A percentile compares a stretch with the other conserved stretches of the same genome.
phyloP scores from a whole-genome alignment of 75 land plant species.

The Selaginella tamariscina region DNA sequence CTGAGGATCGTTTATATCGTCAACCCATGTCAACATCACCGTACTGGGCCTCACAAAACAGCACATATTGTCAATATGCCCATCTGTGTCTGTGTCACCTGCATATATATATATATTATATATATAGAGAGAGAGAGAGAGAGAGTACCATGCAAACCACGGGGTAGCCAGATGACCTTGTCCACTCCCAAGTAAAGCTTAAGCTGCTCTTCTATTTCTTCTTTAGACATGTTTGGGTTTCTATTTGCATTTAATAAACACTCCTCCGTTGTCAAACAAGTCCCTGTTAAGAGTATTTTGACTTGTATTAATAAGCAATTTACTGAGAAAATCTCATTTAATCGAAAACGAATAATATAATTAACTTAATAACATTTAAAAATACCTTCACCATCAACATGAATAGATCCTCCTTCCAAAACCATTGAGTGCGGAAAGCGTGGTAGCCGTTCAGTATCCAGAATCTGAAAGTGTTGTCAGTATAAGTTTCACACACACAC shows the following conservation, averaged over 20 bases:
- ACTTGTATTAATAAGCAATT: constrained; percentile 9
- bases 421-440: constrained; percentile 59
- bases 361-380: background rate
- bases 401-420: constrained; percentile 92
- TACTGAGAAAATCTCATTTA: background rate
- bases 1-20: constrained; percentile 68
- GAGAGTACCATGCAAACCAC: constrained; percentile 55
- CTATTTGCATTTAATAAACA: constrained; percentile 81
- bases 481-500: background rate
- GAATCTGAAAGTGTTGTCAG: constrained; percentile 34
- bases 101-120: background rate
- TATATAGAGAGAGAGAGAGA: background rate
- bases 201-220: constrained; percentile 61
- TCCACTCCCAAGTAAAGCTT: constrained; percentile 67
- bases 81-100: constrained; percentile 96
- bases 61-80: constrained; percentile 91
- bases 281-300: constrained; percentile 49
- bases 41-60: constrained; percentile 86
- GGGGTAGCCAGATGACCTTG: constrained; percentile 88
- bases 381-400: constrained; percentile 94
- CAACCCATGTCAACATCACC: constrained; percentile 73
- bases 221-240: constrained; percentile 58
- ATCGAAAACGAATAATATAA: background rate
- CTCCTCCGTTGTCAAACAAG: constrained; percentile 93
- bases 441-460: constrained; percentile 55